phyloP scores from a whole-genome alignment of 257 asterid genomes.

The Nicotiana noctiflora region DNA sequence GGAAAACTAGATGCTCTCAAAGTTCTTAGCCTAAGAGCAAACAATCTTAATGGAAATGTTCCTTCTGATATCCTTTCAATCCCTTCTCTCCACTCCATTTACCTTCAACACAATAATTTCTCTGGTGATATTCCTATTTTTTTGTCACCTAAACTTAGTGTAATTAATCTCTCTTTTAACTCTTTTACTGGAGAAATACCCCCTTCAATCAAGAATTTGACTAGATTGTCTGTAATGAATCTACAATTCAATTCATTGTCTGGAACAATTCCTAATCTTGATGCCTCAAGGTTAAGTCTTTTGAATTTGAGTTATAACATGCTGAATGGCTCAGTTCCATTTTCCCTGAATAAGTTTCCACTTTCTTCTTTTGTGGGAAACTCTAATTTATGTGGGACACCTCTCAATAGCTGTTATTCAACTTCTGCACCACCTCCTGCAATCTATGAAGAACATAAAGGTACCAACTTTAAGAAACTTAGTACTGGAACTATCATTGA shows the following conservation, averaged over 20 bases:
- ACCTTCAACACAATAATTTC: conserved; percentile 72
- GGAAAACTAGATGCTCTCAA: conserved; percentile 56
- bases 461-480: conserved; percentile 25
- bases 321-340: conserved; percentile 64
- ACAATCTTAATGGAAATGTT: conserved; percentile 48
- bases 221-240: conserved; percentile 39
- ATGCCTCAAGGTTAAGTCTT: conserved; percentile 36
- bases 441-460: conserved; percentile 5
- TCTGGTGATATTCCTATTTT: conserved; percentile 50
- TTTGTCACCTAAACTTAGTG: conserved; percentile 38
- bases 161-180: conserved; percentile 66
- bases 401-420: conserved; percentile 35
- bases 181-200: conserved; percentile 63
- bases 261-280: conserved; percentile 47
- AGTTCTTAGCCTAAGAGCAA: conserved; percentile 68
- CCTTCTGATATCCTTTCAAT: conserved; percentile 60
- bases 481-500: conserved; percentile 37
- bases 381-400: conserved; percentile 52
- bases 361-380: conserved; percentile 66
- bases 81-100: conserved; percentile 52
- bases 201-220: conserved; percentile 22
- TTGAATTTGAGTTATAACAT: conserved; percentile 65
- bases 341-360: conserved; percentile 54
- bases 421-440: conserved; percentile 29
- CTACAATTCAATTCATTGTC: conserved; percentile 51